Conservation (phyloP, 257 asterid genomes). For the Forsythia suspensa region DNA sequence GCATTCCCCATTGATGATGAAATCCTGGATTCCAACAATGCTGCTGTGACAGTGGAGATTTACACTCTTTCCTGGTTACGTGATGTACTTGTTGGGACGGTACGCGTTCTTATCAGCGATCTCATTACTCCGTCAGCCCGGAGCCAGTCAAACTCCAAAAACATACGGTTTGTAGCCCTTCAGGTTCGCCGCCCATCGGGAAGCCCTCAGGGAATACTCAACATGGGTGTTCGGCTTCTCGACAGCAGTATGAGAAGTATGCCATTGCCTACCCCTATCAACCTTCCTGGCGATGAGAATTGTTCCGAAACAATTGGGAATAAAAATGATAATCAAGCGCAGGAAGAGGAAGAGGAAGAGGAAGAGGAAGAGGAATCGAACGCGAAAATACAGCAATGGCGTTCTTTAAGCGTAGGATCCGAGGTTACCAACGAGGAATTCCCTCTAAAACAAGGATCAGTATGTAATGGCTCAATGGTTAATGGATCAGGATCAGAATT, state of each 20-base stretch:
- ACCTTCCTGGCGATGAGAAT: slow-evolving; percentile 20
- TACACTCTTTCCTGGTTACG: slow-evolving; percentile 37
- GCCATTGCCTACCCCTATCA: slow-evolving; percentile 43
- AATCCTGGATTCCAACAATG: slow-evolving; percentile 42
- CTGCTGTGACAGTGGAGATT: slow-evolving; percentile 36
- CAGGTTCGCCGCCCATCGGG: slow-evolving; percentile 73
- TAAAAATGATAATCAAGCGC: neutral
- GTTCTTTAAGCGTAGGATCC: slow-evolving; percentile 41
- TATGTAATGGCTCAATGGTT: slow-evolving; percentile 34
- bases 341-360: neutral
- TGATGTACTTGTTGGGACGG: slow-evolving; percentile 31
- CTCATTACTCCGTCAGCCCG: slow-evolving; percentile 21
- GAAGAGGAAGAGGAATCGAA: neutral
- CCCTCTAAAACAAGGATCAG: slow-evolving; percentile 6
- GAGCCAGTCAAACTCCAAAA: slow-evolving; percentile 9
- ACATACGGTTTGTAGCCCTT: slow-evolving; percentile 51
- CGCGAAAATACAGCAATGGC: slow-evolving; percentile 20
- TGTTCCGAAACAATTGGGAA: neutral
- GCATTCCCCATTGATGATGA: slow-evolving; percentile 52
- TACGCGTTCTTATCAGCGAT: slow-evolving; percentile 26
- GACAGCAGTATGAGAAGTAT: slow-evolving; percentile 56
- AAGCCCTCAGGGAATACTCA: slow-evolving; percentile 70
- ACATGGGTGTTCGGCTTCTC: slow-evolving; percentile 59
- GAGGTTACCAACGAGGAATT: slow-evolving; percentile 10
- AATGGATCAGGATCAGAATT: slow-evolving; percentile 54